Evolutionary conservation across 192 early-diverging fungal genomes (phyloP).

Genomic region (Mortierella hygrophila): DNA sequence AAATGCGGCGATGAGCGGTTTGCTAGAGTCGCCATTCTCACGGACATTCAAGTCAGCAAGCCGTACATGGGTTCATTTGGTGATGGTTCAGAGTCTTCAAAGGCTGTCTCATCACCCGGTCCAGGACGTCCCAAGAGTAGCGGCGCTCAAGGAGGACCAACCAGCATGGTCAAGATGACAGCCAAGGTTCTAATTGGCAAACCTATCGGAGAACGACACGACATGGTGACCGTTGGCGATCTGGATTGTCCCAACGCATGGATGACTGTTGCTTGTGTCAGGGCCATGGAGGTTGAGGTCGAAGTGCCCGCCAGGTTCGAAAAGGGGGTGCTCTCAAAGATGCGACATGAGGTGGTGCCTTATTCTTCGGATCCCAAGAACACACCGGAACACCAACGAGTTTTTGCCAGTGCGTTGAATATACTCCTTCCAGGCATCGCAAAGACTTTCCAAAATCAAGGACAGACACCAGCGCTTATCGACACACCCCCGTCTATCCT

Average conservation of each 20-base stretch:
- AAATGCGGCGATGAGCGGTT: slow-evolving; percentile 51
- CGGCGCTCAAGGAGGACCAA: neutral
- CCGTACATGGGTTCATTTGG: slow-evolving; percentile 26
- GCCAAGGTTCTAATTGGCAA: slow-evolving; percentile 54
- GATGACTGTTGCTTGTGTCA: slow-evolving; percentile 48
- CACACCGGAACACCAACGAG: slow-evolving; percentile 23
- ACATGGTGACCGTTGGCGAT: slow-evolving; percentile 57
- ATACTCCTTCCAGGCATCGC: slow-evolving; percentile 18
- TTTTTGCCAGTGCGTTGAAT: slow-evolving; percentile 33
- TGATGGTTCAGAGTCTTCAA: neutral
- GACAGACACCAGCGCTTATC: slow-evolving; percentile 1
- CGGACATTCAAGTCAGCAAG: slow-evolving; percentile 33
- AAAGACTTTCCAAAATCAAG: slow-evolving; percentile 7
- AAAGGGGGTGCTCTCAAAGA: slow-evolving; percentile 47
- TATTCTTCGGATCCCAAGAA: slow-evolving; percentile 32
- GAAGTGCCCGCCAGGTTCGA: slow-evolving; percentile 50
- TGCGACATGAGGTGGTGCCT: slow-evolving; percentile 40
- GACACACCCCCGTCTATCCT: neutral
- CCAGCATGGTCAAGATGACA: slow-evolving; percentile 38
- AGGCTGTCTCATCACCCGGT: neutral
- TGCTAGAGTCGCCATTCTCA: slow-evolving; percentile 46
- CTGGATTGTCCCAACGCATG: slow-evolving; percentile 57
- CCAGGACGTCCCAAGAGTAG: neutral
- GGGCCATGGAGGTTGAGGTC: slow-evolving; percentile 29
- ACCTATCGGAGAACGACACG: slow-evolving; percentile 55